phyloP scores from a whole-genome alignment of 208 protist species.

The Trypanosoma melophagium region DNA sequence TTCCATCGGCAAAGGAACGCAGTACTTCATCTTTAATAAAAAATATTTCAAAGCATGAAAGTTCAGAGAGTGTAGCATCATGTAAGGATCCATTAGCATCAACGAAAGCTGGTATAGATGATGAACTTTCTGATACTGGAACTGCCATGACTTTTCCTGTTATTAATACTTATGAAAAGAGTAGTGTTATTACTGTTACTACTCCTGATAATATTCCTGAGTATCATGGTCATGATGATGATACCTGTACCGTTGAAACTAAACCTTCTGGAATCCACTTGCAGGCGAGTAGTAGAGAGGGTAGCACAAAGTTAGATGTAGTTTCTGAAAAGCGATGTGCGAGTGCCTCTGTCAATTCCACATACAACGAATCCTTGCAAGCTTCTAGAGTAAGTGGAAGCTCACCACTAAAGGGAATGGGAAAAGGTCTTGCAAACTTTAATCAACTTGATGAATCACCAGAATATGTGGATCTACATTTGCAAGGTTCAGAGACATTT shows the following conservation, averaged over 20 bases:
- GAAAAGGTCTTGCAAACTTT: too few relatives aligned
- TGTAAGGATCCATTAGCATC: constrained; percentile 5
- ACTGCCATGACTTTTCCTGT: neutral
- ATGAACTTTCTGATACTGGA: neutral
- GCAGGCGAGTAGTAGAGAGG: too few relatives aligned
- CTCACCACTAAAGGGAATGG: too few relatives aligned
- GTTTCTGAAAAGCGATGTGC: too few relatives aligned
- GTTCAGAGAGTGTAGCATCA: neutral
- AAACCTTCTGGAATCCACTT: too few relatives aligned
- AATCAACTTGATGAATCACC: too few relatives aligned
- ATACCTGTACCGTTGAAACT: too few relatives aligned
- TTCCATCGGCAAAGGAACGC: too few relatives aligned
- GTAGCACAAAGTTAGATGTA: too few relatives aligned
- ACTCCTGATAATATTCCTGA: neutral
- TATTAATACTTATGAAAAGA: neutral
- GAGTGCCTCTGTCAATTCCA: too few relatives aligned
- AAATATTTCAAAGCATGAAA: neutral
- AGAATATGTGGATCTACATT: neutral
- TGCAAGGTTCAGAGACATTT: neutral
- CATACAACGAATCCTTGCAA: too few relatives aligned
- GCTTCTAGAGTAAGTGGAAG: too few relatives aligned
- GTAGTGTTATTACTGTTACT: neutral
- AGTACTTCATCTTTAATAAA: neutral
- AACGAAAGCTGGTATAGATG: constrained; percentile 3
- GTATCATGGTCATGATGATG: neutral